These are phyloP conservation scores for Ambispora gerdemannii DNA, from an alignment of 192 early-diverging fungal genomes.

Conservation along the genomic window DNA sequence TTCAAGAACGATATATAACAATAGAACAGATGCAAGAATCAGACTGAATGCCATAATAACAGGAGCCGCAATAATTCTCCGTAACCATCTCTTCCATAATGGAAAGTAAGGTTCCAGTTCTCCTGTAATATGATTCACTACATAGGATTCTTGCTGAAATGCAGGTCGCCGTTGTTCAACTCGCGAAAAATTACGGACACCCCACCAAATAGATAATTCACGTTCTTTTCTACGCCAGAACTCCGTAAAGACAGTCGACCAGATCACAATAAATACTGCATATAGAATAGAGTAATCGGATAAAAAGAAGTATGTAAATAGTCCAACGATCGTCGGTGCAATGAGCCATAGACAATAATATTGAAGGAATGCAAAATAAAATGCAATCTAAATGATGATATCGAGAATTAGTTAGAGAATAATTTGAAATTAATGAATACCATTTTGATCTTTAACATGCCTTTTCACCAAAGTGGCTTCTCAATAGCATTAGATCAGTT, in stretches of 20 bases:
- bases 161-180: constrained; percentile 62
- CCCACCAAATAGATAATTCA: constrained; percentile 76
- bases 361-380: constrained; percentile 94
- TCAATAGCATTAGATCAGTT: constrained; percentile 69
- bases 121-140: constrained; percentile 67
- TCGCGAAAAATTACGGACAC: constrained; percentile 56
- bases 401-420: not conserved
- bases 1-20: constrained; percentile 70
- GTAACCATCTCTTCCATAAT: constrained; percentile 64
- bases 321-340: constrained; percentile 63
- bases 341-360: constrained; percentile 79
- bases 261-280: constrained; percentile 61
- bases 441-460: constrained; percentile 26
- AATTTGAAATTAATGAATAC: not conserved
- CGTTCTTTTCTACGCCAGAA: constrained; percentile 78
- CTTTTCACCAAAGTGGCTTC: constrained; percentile 86
- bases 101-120: constrained; percentile 73
- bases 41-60: constrained; percentile 59
- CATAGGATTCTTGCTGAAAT: constrained; percentile 62
- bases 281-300: constrained; percentile 63
- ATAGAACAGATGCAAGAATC: constrained; percentile 56
- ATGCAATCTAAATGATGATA: constrained; percentile 56
- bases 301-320: constrained; percentile 51
- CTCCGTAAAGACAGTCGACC: constrained; percentile 71
- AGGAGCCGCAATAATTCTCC: constrained; percentile 55